Conservation (phyloP, 2,329 filamentous ascomycete species). For the Claviceps digitariae region DNA sequence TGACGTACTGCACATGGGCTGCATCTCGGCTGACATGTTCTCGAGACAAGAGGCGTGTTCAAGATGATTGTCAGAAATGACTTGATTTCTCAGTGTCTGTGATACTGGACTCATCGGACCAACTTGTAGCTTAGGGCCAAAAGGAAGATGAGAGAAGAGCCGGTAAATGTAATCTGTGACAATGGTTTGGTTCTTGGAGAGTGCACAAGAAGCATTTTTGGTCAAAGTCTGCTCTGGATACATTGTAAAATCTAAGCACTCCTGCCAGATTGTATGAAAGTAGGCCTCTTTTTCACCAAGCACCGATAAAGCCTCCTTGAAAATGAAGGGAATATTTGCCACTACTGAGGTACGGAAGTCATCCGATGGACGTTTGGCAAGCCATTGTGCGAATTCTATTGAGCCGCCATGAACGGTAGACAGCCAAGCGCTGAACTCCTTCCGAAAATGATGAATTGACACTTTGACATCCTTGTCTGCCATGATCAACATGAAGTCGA, state of each 20-base stretch:
- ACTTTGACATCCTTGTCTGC: constrained; percentile 22
- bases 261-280: constrained; percentile 38
- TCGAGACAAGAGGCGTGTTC: constrained; percentile 8
- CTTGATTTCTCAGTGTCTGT: constrained; percentile 14
- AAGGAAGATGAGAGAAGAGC: constrained; percentile 51
- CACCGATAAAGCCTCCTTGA: constrained; percentile 46
- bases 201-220: not conserved
- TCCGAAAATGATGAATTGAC: constrained; percentile 41
- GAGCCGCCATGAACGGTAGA: constrained; percentile 26
- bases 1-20: not conserved
- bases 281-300: constrained; percentile 17
- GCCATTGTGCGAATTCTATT: constrained; percentile 39
- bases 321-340: constrained; percentile 49
- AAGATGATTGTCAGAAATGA: constrained; percentile 16
- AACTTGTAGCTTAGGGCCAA: constrained; percentile 35
- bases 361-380: constrained; percentile 24
- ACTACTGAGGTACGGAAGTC: constrained; percentile 53
- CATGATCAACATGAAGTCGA: constrained; percentile 46
- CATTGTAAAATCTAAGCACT: constrained; percentile 26
- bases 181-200: constrained; percentile 33
- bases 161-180: constrained; percentile 57
- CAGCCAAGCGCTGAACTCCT: constrained; percentile 46
- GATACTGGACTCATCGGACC: constrained; percentile 16
- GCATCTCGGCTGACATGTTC: not conserved
- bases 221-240: constrained; percentile 16